Base-by-base conservation (phyloP, 2,329 filamentous ascomycete species). In the Fusarium tjaetaba region DNA sequence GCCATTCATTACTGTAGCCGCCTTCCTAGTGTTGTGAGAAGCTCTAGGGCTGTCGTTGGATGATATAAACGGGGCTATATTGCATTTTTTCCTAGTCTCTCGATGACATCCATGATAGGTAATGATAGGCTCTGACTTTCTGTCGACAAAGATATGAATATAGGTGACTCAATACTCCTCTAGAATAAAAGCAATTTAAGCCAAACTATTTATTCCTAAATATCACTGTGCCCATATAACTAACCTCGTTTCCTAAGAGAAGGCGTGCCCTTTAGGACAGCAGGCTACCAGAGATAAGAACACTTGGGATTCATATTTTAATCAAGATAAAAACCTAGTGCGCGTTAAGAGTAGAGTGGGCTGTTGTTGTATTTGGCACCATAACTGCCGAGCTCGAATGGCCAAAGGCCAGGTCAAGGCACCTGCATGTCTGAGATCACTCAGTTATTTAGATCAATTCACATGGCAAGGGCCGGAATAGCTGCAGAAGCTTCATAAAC, bases 401-500 rank as follows among this genome's bases (percentile, higher is more conserved):
- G n/a, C 14, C 15, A 26, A 20, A 26, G 18, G n/a, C 18, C 32
- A 22, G 18, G 11, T 34, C 15, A 46, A 46, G 30, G 38, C 24
- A 24, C 14, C 10, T 36, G 18, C 14, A 39, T 30, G 11, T 30
- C 10, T n/a, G 26, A 13, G 18, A 22, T 32, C 30, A 42, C 24
- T 30, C 32, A 14, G 16, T 26, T 18, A 11, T 59, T 36, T 18
- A n/a, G 30, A 32, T 43, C 38, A 42, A 14, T n/a, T 42, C 30
- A 43, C 36, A 38, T 34, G n/a, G 11, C 34, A 11, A 34, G 39
- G 30, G 28, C 11, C 28, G 16, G 24, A 51, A 51, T 20, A 51
- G 36, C 38, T 34, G 16, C 36, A 49, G n/a, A 70, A 56, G 28
- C 46, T 65, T 59, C 59, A 61, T 74, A 46, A 68, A 57, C 65